Evolutionary conservation across 2,329 filamentous ascomycete species (phyloP).

Genomic region (Epichloe typhina): DNA sequence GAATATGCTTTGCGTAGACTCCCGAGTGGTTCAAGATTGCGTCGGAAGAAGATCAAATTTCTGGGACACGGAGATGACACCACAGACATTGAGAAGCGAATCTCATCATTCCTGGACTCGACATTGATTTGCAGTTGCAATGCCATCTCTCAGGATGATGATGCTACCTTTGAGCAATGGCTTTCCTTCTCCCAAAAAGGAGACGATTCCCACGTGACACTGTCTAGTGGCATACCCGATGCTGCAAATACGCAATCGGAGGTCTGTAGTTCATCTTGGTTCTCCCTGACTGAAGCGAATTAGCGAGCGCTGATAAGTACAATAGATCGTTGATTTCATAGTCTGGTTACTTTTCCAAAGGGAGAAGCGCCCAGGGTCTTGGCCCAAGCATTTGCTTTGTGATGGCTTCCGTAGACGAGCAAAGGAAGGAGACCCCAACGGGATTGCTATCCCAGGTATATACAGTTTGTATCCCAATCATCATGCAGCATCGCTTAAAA

Average conservation of each 20-base stretch:
- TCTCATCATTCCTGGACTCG: slow-evolving; percentile 52
- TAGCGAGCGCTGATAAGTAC: not conserved
- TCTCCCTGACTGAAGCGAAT: not conserved
- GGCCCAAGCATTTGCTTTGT: slow-evolving; percentile 64
- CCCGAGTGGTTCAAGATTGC: slow-evolving; percentile 50
- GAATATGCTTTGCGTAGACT: slow-evolving; percentile 55
- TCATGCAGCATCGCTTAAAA: slow-evolving; percentile 55
- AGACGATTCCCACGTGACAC: slow-evolving; percentile 43
- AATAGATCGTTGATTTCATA: slow-evolving; percentile 62
- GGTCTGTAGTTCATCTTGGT: slow-evolving; percentile 25
- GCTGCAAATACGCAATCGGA: slow-evolving; percentile 47
- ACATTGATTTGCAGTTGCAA: slow-evolving; percentile 48
- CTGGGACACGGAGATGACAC: slow-evolving; percentile 22
- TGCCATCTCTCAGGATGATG: slow-evolving; percentile 11
- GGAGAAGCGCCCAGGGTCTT: slow-evolving; percentile 27
- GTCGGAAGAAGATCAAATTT: slow-evolving; percentile 41
- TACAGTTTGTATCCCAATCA: slow-evolving; percentile 52
- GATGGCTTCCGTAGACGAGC: slow-evolving; percentile 58
- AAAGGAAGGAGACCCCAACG: slow-evolving; percentile 15
- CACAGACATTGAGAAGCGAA: slow-evolving; percentile 22
- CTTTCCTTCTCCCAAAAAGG: slow-evolving; percentile 46
- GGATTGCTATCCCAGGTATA: slow-evolving; percentile 49
- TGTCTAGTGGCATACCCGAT: slow-evolving; percentile 31
- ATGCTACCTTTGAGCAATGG: slow-evolving; percentile 41
- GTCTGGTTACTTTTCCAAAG: slow-evolving; percentile 66